phyloP scores from a whole-genome alignment of 2,329 filamentous ascomycete species.

The Salinomyces thailandicus region DNA sequence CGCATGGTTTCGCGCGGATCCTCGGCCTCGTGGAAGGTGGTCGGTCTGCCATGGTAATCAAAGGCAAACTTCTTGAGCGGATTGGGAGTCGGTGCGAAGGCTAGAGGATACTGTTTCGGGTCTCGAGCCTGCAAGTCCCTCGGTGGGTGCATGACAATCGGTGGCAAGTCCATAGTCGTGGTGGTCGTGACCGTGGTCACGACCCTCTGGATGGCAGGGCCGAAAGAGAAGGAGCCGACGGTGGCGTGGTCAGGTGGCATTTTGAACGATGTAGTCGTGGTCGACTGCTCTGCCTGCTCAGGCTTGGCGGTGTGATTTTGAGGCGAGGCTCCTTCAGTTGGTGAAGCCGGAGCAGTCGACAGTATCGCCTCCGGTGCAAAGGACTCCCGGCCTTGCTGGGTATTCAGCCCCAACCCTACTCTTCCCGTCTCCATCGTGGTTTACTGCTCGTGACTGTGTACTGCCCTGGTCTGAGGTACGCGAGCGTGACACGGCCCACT shows the following conservation, averaged over 20 bases:
- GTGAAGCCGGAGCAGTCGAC: constrained; percentile 25
- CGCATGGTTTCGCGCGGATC: constrained; percentile 43
- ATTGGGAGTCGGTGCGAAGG: constrained; percentile 68
- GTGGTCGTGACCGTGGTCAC: constrained; percentile 85
- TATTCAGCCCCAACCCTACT: constrained; percentile 2
- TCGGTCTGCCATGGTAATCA: constrained; percentile 50
- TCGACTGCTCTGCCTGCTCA: constrained; percentile 5
- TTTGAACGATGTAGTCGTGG: constrained; percentile 8
- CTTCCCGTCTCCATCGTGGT: constrained; percentile 2
- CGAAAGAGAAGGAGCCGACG: constrained; percentile 51
- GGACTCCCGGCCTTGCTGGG: not conserved
- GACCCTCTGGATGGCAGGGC: constrained; percentile 53
- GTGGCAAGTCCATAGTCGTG: constrained; percentile 70
- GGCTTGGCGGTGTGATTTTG: constrained; percentile 1
- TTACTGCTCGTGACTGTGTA: not conserved
- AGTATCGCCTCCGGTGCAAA: constrained; percentile 14
- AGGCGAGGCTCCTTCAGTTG: constrained; percentile 16
- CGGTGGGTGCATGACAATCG: constrained; percentile 67
- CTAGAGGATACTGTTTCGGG: constrained; percentile 81
- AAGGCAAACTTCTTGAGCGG: constrained; percentile 70
- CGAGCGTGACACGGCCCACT: constrained; percentile 1
- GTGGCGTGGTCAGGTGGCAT: constrained; percentile 28
- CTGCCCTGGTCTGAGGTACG: not conserved
- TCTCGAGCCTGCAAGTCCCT: constrained; percentile 63
- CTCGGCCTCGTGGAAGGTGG: constrained; percentile 54